These are phyloP conservation scores for Ogataea glucozyma DNA, from an alignment of 805 yeast genomes.

Conservation along the genomic window DNA sequence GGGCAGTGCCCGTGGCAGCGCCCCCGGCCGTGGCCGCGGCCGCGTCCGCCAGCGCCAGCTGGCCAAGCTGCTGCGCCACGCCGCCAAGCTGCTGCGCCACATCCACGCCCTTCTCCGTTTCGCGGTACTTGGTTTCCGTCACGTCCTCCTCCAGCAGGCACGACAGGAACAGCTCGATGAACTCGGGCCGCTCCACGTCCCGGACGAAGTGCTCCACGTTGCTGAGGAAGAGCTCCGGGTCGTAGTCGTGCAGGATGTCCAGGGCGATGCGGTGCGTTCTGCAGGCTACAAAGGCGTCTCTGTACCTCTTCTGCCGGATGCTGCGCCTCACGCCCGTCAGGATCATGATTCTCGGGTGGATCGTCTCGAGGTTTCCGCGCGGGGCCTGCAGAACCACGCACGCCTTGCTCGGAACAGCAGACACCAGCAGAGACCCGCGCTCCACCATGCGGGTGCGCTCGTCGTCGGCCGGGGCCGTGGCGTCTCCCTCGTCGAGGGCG, in stretches of 20 bases:
- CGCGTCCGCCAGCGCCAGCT: too few relatives aligned
- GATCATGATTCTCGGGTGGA: constrained; percentile 90
- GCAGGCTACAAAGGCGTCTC: constrained; percentile 78
- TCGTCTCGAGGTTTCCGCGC: constrained; percentile 93
- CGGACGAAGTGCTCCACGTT: constrained; percentile 68
- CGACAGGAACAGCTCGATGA: constrained; percentile 83
- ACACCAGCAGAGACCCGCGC: constrained; percentile 83
- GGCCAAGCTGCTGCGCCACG: too few relatives aligned
- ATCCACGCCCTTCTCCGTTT: constrained; percentile 53
- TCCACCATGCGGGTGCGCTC: constrained; percentile 89
- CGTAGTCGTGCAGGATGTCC: constrained; percentile 86
- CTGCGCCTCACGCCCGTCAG: constrained; percentile 74
- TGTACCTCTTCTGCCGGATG: constrained; percentile 59
- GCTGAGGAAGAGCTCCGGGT: constrained; percentile 63
- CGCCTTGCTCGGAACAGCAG: constrained; percentile 78
- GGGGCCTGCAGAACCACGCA: constrained; percentile 90
- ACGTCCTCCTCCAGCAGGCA: constrained; percentile 87
- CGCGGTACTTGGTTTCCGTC: constrained; percentile 74
- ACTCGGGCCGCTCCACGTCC: constrained; percentile 70
- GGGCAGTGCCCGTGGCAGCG: not conserved
- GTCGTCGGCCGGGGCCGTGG: constrained; percentile 41
- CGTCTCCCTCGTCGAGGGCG: constrained; percentile 15
- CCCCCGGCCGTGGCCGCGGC: too few relatives aligned
- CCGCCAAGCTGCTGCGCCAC: too few relatives aligned
- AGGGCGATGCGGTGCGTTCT: constrained; percentile 89